Evolutionary conservation across 306 rosid species (phyloP), one percentile per base, ranked within the genome.

Genomic region (Sophora flavescens): DNA sequence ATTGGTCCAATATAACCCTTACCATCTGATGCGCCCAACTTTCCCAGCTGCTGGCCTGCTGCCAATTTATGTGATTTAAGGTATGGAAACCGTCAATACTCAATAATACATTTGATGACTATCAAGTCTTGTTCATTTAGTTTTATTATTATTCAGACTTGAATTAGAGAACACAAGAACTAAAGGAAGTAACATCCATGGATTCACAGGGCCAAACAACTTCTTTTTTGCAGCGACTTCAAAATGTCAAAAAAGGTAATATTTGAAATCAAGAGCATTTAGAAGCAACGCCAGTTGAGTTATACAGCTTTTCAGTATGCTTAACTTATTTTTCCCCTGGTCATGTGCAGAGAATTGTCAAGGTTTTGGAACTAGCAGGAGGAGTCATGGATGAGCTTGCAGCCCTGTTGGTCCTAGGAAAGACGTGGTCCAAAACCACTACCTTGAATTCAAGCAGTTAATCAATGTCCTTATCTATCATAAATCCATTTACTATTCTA

Each of bases 191-290:
- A 52, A 60, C 63, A 39, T 18, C 52, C 51, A 93, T 91, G 98
- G 98, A 93, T 84, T 83, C 96, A n/a, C 92, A 76, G 83, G 81
- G 90, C 63, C 96, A 89, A 70, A 93, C 91, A 80, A 93, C 96
- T 63, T 90, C 96, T n/a, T n/a, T n/a, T 16, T 78, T 93, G 87
- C 87, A 69, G 67, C 73, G 81, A 57, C 87, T 79, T 75, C 75
- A 83, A 68, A 79, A 83, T 69, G 84, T 79, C 1, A n/a, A 84
- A 83, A 70, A 83, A 79, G 78, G 87, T 83, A 48, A 73, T 70
- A 36, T 45, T 60, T 53, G 6, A 16, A 61, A 61, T 70, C 22
- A 6, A 63, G 18, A 53, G n/a, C 15, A 6, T 60, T 51, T 45
- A n/a, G 13, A 48, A 56, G 35, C 15, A 45, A 36, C 4, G 6